Evolutionary conservation across 257 asterid species (phyloP).

Genomic region (Petrea volubilis): DNA sequence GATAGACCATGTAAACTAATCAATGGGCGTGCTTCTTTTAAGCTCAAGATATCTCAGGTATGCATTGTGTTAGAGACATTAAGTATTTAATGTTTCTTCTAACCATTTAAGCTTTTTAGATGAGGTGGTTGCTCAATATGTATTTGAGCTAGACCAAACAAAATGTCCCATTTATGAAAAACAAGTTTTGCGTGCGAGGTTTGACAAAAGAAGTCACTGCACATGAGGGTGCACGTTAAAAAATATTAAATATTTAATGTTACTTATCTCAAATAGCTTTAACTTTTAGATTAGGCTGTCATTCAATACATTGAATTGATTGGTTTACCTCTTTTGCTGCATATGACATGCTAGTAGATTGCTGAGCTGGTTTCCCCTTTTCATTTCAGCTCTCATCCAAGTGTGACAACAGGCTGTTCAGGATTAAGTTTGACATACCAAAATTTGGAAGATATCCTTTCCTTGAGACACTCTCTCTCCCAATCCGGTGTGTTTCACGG

Average conservation of each 20-base stretch:
- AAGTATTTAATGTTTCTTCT: neutral
- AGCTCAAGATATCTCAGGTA: slow-evolving; percentile 90
- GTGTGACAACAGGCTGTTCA: slow-evolving; percentile 79
- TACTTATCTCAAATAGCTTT: too few relatives aligned
- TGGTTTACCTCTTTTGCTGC: too few relatives aligned
- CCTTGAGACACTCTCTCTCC: slow-evolving; percentile 52
- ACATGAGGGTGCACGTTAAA: too few relatives aligned
- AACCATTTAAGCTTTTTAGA: too few relatives aligned
- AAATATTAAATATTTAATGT: too few relatives aligned
- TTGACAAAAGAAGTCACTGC: too few relatives aligned
- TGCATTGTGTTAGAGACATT: neutral
- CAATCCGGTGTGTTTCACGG: slow-evolving; percentile 84
- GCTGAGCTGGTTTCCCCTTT: slow-evolving; percentile 18
- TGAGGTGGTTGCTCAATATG: too few relatives aligned
- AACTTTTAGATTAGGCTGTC: too few relatives aligned
- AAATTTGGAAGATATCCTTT: slow-evolving; percentile 59
- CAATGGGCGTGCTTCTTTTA: slow-evolving; percentile 77
- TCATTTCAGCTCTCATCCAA: slow-evolving; percentile 80
- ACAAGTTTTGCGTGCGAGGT: too few relatives aligned
- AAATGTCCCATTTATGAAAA: too few relatives aligned
- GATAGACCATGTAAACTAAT: slow-evolving; percentile 65
- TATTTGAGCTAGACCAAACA: too few relatives aligned
- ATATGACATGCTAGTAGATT: slow-evolving; percentile 15
- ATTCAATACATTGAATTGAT: too few relatives aligned
- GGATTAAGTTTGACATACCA: slow-evolving; percentile 63